Evolutionary conservation across 1,284 basidiomycete genomes (phyloP).

Genomic region (Moniliophthora roreri): DNA sequence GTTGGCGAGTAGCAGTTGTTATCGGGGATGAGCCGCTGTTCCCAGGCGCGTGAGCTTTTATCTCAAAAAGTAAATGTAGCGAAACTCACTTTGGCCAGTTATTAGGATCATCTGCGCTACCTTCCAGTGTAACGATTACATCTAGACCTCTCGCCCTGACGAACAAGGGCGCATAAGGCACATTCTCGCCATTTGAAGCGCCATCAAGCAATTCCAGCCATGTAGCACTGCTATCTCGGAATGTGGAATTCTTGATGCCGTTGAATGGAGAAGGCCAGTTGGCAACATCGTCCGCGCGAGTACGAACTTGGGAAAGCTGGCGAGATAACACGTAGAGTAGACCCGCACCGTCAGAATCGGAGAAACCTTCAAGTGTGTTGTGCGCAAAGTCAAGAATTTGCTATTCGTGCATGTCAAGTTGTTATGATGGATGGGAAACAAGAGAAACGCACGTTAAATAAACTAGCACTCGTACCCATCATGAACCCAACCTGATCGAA

Average conservation of each 20-base stretch:
- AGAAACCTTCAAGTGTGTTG: slow-evolving; percentile 43
- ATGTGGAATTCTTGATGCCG: slow-evolving; percentile 40
- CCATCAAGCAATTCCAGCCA: slow-evolving; percentile 65
- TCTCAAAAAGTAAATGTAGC: not conserved
- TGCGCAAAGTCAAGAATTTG: slow-evolving; percentile 47
- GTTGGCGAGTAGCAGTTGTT: slow-evolving; percentile 39
- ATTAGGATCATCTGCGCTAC: slow-evolving; percentile 57
- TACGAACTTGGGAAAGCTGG: slow-evolving; percentile 48
- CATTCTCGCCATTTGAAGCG: slow-evolving; percentile 58
- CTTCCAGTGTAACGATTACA: slow-evolving; percentile 70
- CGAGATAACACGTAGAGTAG: slow-evolving; percentile 46
- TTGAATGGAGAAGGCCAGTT: slow-evolving; percentile 69
- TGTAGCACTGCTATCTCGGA: slow-evolving; percentile 45
- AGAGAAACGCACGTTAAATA: slow-evolving; percentile 51
- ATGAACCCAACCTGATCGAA: slow-evolving; percentile 69
- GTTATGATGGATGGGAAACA: too few species aligned
- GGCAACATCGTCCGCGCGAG: slow-evolving; percentile 58
- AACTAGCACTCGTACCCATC: slow-evolving; percentile 63
- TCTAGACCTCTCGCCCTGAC: slow-evolving; percentile 65
- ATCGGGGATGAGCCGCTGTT: slow-evolving; percentile 50
- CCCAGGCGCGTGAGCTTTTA: slow-evolving; percentile 2
- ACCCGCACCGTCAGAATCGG: slow-evolving; percentile 33
- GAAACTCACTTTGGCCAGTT: slow-evolving; percentile 66
- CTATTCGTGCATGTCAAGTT: slow-evolving; percentile 23
- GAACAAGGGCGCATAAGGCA: slow-evolving; percentile 65